Evolutionary conservation across 2,329 filamentous ascomycete genomes (phyloP), one percentile per base, ranked within the genome.

Genomic region (Fusarium stilboides): DNA sequence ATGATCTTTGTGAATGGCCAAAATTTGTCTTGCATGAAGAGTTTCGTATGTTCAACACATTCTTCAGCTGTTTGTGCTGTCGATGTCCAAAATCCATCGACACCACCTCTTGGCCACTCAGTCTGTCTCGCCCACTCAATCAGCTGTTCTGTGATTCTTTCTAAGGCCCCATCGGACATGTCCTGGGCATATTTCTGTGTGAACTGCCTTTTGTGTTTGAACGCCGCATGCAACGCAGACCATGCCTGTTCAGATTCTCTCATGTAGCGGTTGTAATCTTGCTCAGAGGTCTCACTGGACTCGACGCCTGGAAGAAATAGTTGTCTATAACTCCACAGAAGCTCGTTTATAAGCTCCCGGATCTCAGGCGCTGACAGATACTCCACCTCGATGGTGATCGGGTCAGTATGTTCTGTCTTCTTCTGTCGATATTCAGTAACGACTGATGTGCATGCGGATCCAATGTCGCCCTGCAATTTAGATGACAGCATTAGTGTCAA

Each of bases 191-290:
- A 64, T 0, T 55, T 42, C 34, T 71, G 61, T 14, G 49, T 76
- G 47, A 79, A 77, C 4, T 62, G 51, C 9, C 44, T 34, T 22
- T 77, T 65, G 53, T 80, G 76, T 10, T 69, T 60, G 64, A 80
- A 76, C 49, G 80, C 74, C 47, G 80, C 71, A 54, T 77, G 51
- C 26, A 81, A 53, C 68, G 81, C 69, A 72, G 74, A 73, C 82
- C 84, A 60, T 77, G 85, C 73, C 79, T 87, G 65, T n/a, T 71
- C 73, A 1, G 78, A 79, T 55, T 78, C 72, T 22, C 68, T 55
- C 54, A 72, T 62, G 22, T 70, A 75, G 5, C 61, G 61, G 28
- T 53, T 62, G 51, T 78, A 78, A 5, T 78, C 75, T 12, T 70
- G 62, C 12, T 62, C 61, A 6, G 69, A 58, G 2, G 69, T 73